Conservation (phyloP, 2,329 filamentous ascomycete genomes). For the Fusarium sp. region DNA sequence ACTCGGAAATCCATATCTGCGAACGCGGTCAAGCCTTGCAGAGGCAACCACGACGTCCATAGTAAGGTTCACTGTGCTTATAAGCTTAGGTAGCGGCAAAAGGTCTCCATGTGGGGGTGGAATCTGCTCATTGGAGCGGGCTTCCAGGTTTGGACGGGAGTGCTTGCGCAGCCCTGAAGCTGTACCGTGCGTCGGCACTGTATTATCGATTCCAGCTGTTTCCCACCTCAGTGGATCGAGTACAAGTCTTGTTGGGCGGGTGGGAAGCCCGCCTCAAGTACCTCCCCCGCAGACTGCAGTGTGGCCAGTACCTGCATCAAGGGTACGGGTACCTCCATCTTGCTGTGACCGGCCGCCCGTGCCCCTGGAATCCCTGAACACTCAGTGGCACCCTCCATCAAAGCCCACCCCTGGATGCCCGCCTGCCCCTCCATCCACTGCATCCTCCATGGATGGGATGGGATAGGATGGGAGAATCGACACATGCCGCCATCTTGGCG, state of each 20-base stretch:
- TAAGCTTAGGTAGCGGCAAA: constrained; percentile 32
- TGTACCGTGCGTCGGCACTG: constrained; percentile 31
- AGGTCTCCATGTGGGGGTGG: constrained; percentile 28
- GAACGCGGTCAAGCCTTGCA: background rate
- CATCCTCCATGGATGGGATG: background rate
- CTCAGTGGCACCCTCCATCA: background rate
- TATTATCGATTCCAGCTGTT: constrained; percentile 5
- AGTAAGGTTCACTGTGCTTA: constrained; percentile 8
- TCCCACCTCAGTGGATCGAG: background rate
- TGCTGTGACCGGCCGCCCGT: constrained; percentile 10
- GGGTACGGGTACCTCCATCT: constrained; percentile 25
- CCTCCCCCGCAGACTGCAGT: constrained; percentile 21
- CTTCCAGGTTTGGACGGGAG: constrained; percentile 36
- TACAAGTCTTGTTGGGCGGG: background rate
- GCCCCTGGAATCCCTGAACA: constrained; percentile 32
- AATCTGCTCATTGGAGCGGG: constrained; percentile 12
- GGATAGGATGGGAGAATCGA: constrained; percentile 20
- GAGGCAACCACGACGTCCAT: background rate
- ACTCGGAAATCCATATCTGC: background rate
- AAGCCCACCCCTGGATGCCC: background rate
- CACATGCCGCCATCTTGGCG: constrained; percentile 33
- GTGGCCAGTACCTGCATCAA: constrained; percentile 36
- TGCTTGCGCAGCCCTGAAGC: constrained; percentile 35
- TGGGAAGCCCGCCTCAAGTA: constrained; percentile 22
- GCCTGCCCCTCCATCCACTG: constrained; percentile 24